phyloP scores from a whole-genome alignment of 257 asterid species.

The Haberlea rhodopensis region DNA sequence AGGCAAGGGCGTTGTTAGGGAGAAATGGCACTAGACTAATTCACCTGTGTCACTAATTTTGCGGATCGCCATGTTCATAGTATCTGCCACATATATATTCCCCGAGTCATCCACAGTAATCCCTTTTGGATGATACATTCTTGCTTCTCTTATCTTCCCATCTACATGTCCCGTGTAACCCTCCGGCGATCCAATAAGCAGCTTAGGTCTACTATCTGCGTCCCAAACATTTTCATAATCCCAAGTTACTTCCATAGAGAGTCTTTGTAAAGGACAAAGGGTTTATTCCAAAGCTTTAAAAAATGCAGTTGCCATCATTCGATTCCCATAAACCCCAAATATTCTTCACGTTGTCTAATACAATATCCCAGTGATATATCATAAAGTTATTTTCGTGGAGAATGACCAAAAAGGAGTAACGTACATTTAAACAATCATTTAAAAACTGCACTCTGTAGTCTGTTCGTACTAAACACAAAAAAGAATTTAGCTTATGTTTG shows the following conservation, averaged over 20 bases:
- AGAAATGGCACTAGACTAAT: not conserved
- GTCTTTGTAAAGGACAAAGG: too few species aligned
- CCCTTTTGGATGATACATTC: constrained; percentile 91
- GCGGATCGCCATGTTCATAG: constrained; percentile 88
- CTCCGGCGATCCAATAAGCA: constrained; percentile 86
- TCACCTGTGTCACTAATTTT: constrained; percentile 80
- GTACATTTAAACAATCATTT: not conserved
- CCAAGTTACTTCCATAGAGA: not conserved
- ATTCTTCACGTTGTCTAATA: not conserved
- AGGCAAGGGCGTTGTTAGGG: not conserved
- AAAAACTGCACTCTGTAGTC: not conserved
- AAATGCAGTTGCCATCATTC: not conserved
- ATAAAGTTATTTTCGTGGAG: too few species aligned
- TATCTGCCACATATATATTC: constrained; percentile 83
- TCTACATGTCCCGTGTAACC: constrained; percentile 92
- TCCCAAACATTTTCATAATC: constrained; percentile 15
- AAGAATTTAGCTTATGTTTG: not conserved
- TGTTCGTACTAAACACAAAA: not conserved
- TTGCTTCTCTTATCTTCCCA: constrained; percentile 84
- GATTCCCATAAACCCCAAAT: not conserved
- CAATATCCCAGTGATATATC: not conserved
- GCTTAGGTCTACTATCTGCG: constrained; percentile 88
- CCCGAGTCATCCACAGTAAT: constrained; percentile 75
- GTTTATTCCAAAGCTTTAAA: too few species aligned
- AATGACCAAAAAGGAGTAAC: too few species aligned